phyloP scores from a whole-genome alignment of 2,329 filamentous ascomycete species.

The Hymenoscyphus occultus region DNA sequence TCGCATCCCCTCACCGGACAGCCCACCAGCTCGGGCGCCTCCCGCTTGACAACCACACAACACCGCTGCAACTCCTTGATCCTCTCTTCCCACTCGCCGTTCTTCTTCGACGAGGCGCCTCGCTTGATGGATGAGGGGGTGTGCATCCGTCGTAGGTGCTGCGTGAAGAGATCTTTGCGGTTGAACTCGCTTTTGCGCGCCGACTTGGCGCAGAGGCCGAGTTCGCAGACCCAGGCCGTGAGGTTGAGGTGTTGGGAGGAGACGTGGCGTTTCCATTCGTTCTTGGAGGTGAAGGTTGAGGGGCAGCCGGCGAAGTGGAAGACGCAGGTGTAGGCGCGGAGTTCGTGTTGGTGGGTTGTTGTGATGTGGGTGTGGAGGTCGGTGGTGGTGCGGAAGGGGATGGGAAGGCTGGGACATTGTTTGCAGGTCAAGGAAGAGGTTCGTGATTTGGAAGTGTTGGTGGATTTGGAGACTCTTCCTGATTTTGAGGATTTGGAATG shows the following conservation, averaged over 20 bases:
- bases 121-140: slow-evolving; percentile 44
- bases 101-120: slow-evolving; percentile 35
- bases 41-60: slow-evolving; percentile 60
- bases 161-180: slow-evolving; percentile 86
- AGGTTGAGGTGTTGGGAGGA: slow-evolving; percentile 74
- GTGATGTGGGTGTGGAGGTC: slow-evolving; percentile 49
- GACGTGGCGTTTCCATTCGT: slow-evolving; percentile 94
- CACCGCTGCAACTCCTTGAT: slow-evolving; percentile 54
- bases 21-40: slow-evolving; percentile 55
- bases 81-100: slow-evolving; percentile 48
- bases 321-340: slow-evolving; percentile 69
- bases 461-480: slow-evolving; percentile 15
- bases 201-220: slow-evolving; percentile 33
- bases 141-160: slow-evolving; percentile 87
- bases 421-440: slow-evolving; percentile 18
- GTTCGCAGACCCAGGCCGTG: slow-evolving; percentile 68
- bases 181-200: slow-evolving; percentile 57
- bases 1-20: slow-evolving; percentile 64
- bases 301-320: slow-evolving; percentile 75
- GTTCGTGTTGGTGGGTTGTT: slow-evolving; percentile 46
- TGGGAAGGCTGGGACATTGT: slow-evolving; percentile 28
- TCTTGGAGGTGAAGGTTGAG: slow-evolving; percentile 74
- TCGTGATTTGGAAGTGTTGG: neutral
- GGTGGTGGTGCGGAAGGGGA: slow-evolving; percentile 45
- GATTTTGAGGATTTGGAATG: slow-evolving; percentile 19